A percentile compares a stretch with the other conserved stretches of the same genome.
Evolutionary conservation across 2,329 filamentous ascomycete species (phyloP).

Genomic region (Capronia americana): DNA sequence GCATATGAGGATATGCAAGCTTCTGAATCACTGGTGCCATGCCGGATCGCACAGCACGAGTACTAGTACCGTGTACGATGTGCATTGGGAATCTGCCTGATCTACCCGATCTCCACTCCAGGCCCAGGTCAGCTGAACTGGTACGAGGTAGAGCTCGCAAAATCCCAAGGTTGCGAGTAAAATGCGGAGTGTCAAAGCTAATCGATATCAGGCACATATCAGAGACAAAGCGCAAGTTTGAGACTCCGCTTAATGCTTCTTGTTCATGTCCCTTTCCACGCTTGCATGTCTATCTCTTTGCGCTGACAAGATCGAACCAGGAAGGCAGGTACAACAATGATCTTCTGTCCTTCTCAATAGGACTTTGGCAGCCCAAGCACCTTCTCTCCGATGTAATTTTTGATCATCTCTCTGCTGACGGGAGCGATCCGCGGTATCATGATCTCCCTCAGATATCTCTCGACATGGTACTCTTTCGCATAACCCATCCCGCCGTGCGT

Average conservation of each 20-base stretch:
- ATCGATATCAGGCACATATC: background rate
- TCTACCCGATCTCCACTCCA: background rate
- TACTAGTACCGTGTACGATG: background rate
- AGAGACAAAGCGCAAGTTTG: background rate
- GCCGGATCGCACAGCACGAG: background rate
- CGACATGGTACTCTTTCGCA: conserved; percentile 67
- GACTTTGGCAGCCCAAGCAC: conserved; percentile 52
- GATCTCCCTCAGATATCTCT: conserved; percentile 65
- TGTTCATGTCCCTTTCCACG: background rate
- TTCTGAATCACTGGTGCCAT: background rate
- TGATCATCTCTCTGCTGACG: conserved; percentile 60
- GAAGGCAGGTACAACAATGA: background rate
- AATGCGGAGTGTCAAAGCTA: background rate
- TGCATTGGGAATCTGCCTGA: conserved; percentile 14
- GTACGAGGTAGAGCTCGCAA: background rate
- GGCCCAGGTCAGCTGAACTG: background rate
- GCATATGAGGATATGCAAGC: conserved; percentile 4
- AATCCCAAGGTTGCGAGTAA: background rate
- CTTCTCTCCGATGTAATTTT: conserved; percentile 55
- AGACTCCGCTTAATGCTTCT: background rate
- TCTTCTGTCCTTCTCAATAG: conserved; percentile 43
- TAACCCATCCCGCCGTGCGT: conserved; percentile 69
- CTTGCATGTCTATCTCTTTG: background rate
- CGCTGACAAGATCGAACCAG: background rate
- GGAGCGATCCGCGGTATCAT: conserved; percentile 66